phyloP scores from a whole-genome alignment of 495 filamentous ascomycete species.

The Penicillium flavigenum region DNA sequence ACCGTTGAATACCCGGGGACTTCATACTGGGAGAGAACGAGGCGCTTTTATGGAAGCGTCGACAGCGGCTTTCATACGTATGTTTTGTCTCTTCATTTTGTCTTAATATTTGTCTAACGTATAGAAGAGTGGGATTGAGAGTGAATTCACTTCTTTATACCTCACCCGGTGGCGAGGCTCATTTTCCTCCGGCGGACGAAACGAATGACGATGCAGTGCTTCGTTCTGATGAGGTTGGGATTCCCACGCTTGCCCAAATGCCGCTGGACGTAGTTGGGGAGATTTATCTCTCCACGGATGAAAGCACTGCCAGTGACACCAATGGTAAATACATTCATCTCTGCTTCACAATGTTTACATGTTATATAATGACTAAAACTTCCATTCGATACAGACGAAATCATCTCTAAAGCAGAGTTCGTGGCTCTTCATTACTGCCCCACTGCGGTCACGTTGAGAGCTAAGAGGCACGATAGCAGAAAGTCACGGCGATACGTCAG shows the following conservation, averaged over 20 bases:
- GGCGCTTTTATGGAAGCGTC: not conserved
- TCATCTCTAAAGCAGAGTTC: too few relatives aligned
- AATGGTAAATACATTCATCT: too few relatives aligned
- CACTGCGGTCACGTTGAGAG: too few relatives aligned
- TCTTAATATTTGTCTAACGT: not conserved
- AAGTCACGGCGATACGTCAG: too few relatives aligned
- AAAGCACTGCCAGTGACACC: too few relatives aligned
- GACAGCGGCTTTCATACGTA: conserved; percentile 7
- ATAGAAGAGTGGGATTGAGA: conserved; percentile 1
- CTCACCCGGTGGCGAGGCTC: not conserved
- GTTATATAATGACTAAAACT: too few relatives aligned
- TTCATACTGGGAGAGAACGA: not conserved
- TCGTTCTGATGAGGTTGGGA: not conserved
- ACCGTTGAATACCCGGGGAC: not conserved
- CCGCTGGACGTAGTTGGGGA: not conserved
- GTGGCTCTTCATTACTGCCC: too few relatives aligned
- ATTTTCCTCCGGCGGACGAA: not conserved
- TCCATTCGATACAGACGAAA: too few relatives aligned
- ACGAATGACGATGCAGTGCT: not conserved
- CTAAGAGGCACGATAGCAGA: too few relatives aligned
- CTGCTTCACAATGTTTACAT: too few relatives aligned
- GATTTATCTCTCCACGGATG: not conserved
- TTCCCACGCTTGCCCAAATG: not conserved
- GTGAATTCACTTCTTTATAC: not conserved
- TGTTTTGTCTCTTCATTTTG: not conserved